phyloP scores from a whole-genome alignment of 140 eudicot species.

The Flaveria floridana region DNA sequence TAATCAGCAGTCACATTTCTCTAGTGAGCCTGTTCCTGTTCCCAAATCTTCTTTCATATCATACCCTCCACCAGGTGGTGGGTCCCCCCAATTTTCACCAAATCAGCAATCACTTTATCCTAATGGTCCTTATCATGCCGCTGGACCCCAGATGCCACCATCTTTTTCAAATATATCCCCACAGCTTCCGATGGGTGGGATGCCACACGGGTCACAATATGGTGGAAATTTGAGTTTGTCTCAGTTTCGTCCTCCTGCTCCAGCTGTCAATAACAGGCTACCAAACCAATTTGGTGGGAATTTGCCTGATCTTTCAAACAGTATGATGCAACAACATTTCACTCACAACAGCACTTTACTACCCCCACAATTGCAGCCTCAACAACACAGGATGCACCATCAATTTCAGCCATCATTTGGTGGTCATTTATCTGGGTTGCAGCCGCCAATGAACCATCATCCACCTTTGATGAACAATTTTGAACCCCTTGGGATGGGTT shows the following conservation, averaged over 20 bases:
- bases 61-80: slow-evolving; percentile 68
- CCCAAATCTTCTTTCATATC: slow-evolving; percentile 80
- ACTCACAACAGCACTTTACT: slow-evolving; percentile 58
- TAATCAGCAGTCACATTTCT: slow-evolving; percentile 49
- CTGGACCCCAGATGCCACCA: slow-evolving; percentile 51
- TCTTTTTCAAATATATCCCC: slow-evolving; percentile 50
- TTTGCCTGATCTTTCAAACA: slow-evolving; percentile 52
- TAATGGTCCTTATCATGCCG: slow-evolving; percentile 45
- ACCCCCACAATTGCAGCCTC: slow-evolving; percentile 51
- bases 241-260: slow-evolving; percentile 58
- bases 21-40: slow-evolving; percentile 67
- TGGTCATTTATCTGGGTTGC: slow-evolving; percentile 60
- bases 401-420: slow-evolving; percentile 54
- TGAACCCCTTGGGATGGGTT: slow-evolving; percentile 60
- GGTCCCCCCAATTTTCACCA: slow-evolving; percentile 59
- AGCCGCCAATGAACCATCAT: slow-evolving; percentile 50
- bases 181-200: slow-evolving; percentile 49
- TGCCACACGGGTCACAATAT: slow-evolving; percentile 61
- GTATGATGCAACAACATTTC: slow-evolving; percentile 54
- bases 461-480: slow-evolving; percentile 69
- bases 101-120: slow-evolving; percentile 43
- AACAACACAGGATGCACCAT: slow-evolving; percentile 56
- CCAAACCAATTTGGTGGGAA: slow-evolving; percentile 61
- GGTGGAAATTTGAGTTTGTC: slow-evolving; percentile 54
- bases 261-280: slow-evolving; percentile 45